phyloP scores from a whole-genome alignment of 2,329 filamentous ascomycete genomes.

The Acephala macrosclerotiorum region DNA sequence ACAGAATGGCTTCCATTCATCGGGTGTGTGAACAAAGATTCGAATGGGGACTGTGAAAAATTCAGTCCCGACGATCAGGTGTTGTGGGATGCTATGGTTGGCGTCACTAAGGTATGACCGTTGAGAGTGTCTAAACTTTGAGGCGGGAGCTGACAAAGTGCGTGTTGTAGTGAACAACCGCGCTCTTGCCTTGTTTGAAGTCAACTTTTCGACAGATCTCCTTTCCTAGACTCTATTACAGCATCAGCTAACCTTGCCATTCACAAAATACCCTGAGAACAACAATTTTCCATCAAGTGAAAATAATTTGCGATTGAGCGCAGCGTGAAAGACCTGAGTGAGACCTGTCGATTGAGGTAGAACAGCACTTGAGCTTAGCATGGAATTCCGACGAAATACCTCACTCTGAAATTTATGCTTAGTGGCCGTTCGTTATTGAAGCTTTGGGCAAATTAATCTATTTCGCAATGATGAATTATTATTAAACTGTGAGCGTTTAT shows the following conservation, averaged over 20 bases:
- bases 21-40: neutral
- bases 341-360: too few relatives aligned
- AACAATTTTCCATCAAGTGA: too few relatives aligned
- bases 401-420: neutral
- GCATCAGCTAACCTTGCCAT: too few relatives aligned
- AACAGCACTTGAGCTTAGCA: neutral
- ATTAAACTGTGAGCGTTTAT: too few relatives aligned
- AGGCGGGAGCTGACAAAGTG: neutral
- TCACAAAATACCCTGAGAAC: too few relatives aligned
- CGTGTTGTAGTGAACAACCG: neutral
- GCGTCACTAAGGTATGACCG: slow-evolving; percentile 1
- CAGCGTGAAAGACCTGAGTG: too few relatives aligned
- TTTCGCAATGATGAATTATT: too few relatives aligned
- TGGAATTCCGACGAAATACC: neutral
- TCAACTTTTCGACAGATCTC: neutral
- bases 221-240: too few relatives aligned
- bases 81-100: neutral
- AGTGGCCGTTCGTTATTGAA: neutral
- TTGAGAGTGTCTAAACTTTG: neutral
- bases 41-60: neutral
- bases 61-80: neutral
- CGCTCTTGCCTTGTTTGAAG: neutral
- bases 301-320: neutral
- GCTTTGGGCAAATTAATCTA: too few relatives aligned
- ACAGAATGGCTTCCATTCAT: slow-evolving; percentile 6